Conservation (phyloP, 176 grass and related monocot genomes). For the Cymbopogon citratus region DNA sequence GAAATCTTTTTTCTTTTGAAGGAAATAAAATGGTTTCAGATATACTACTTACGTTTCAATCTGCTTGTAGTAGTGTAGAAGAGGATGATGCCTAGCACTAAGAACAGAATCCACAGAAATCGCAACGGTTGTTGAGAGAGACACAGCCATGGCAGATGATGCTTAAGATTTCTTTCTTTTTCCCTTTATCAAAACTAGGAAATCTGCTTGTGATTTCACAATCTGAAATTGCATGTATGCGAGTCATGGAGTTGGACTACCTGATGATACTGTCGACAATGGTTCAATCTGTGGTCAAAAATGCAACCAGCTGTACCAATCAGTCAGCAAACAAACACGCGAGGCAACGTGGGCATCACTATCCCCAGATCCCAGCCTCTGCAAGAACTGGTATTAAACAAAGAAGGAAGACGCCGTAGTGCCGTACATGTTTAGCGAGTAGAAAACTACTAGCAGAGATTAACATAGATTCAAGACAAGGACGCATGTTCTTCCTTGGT, state of each 20-base stretch:
- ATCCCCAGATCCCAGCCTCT: neutral
- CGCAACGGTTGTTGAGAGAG: neutral
- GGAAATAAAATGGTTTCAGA: neutral
- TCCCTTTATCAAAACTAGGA: neutral
- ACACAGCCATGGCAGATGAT: too few relatives aligned
- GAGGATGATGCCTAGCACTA: too few relatives aligned
- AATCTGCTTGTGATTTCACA: neutral
- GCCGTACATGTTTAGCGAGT: neutral
- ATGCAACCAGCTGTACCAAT: neutral
- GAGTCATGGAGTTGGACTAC: neutral
- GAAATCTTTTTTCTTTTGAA: neutral
- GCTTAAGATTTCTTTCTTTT: too few relatives aligned
- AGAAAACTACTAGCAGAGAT: neutral
- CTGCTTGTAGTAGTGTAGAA: neutral
- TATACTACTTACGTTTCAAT: too few relatives aligned
- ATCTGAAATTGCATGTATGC: neutral
- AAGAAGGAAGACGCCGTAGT: neutral
- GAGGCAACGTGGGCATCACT: neutral
- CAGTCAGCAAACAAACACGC: neutral
- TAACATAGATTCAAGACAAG: neutral
- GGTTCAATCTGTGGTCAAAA: neutral
- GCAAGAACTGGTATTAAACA: neutral
- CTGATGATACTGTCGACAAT: neutral
- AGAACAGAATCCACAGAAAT: neutral
- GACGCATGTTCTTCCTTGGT: neutral